Conservation (phyloP, 2,329 filamentous ascomycete genomes). For the Penicillium rolfsii region DNA sequence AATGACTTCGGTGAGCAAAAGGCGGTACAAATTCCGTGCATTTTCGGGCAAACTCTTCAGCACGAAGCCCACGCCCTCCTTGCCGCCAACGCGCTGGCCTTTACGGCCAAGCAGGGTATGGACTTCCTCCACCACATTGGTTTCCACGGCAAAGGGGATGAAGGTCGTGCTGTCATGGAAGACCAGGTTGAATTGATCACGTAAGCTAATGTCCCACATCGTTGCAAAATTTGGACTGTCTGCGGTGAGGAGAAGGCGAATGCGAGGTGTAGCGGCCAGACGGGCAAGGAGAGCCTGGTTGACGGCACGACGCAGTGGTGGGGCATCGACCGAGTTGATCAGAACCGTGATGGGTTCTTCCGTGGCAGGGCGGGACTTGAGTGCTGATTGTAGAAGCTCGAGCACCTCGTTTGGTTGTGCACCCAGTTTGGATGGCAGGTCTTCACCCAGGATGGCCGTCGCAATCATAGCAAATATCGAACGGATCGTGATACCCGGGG, state of each 20-base stretch:
- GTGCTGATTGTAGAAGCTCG: constrained; percentile 64
- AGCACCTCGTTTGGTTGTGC: constrained; percentile 71
- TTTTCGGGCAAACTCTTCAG: constrained; percentile 90
- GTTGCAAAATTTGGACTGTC: constrained; percentile 87
- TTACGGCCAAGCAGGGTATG: constrained; percentile 83
- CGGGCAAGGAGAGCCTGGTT: constrained; percentile 74
- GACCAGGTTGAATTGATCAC: constrained; percentile 79
- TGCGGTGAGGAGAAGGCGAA: constrained; percentile 77
- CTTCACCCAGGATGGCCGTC: constrained; percentile 57
- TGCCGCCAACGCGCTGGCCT: constrained; percentile 77
- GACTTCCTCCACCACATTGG: constrained; percentile 87
- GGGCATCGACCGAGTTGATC: constrained; percentile 84
- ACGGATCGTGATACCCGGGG: constrained; percentile 49
- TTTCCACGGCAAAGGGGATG: constrained; percentile 69
- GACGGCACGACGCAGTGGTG: constrained; percentile 70
- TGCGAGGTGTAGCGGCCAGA: constrained; percentile 71
- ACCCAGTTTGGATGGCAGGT: constrained; percentile 55
- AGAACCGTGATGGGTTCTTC: constrained; percentile 64
- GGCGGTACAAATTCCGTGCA: constrained; percentile 80
- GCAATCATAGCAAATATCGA: constrained; percentile 63
- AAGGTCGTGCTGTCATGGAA: constrained; percentile 97
- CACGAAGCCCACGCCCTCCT: constrained; percentile 90
- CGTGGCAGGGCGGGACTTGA: constrained; percentile 54
- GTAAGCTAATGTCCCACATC: constrained; percentile 86
- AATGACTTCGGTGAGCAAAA: constrained; percentile 83